These are phyloP conservation scores for Pezicula carpinea DNA, from an alignment of 2,329 filamentous ascomycete species.

Conservation along the genomic window DNA sequence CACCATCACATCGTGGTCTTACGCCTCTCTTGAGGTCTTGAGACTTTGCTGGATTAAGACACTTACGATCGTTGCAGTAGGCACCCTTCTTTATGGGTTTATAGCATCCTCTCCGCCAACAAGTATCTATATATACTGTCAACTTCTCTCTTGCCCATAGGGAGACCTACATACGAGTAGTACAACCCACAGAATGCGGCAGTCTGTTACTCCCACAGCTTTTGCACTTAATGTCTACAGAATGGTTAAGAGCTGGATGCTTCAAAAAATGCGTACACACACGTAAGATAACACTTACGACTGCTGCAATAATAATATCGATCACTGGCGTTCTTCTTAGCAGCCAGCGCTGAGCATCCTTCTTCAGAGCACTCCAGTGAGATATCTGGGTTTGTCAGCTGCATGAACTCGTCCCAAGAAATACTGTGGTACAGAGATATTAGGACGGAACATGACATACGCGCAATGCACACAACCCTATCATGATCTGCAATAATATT, in stretches of 20 bases:
- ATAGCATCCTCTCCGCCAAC: neutral
- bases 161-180: neutral
- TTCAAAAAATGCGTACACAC: neutral
- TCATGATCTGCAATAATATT: neutral
- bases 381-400: neutral
- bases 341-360: neutral
- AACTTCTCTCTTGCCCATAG: neutral
- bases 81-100: slow-evolving; percentile 1
- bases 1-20: neutral
- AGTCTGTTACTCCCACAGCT: neutral
- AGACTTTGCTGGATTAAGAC: neutral
- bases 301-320: neutral
- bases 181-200: neutral
- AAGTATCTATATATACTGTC: neutral
- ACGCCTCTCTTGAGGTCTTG: neutral
- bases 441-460: neutral
- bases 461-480: neutral
- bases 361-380: neutral
- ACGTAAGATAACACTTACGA: neutral
- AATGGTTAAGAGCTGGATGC: neutral
- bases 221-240: neutral
- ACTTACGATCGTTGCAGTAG: slow-evolving; percentile 1
- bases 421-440: no score
- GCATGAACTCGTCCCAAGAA: no score
- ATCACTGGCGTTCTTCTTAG: neutral